phyloP scores from a whole-genome alignment of 2,329 filamentous ascomycete species.

The Orbilia blumenaviensis region DNA sequence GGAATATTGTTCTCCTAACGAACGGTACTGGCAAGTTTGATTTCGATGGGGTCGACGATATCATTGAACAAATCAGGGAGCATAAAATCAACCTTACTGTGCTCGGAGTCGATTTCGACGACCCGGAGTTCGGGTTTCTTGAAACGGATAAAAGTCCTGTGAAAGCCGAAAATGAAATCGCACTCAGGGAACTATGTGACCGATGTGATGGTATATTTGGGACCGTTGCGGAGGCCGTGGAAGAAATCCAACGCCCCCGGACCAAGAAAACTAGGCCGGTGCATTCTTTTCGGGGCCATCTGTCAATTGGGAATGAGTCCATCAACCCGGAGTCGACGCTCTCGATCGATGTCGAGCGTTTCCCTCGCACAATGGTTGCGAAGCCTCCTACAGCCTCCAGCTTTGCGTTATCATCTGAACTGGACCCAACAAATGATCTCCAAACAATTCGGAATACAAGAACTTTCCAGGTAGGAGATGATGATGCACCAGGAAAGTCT shows the following conservation, averaged over 20 bases:
- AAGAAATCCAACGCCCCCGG: conserved; percentile 78
- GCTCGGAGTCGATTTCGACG: conserved; percentile 92
- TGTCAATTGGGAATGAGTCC: conserved; percentile 81
- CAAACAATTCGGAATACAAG: conserved; percentile 78
- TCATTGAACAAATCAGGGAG: conserved; percentile 77
- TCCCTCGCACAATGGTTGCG: conserved; percentile 83
- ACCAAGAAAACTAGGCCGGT: conserved; percentile 80
- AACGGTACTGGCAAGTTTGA: conserved; percentile 80
- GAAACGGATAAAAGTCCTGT: conserved; percentile 80
- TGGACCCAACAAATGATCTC: conserved; percentile 62
- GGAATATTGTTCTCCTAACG: conserved; percentile 84
- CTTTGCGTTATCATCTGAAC: conserved; percentile 70
- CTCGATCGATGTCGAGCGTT: conserved; percentile 86
- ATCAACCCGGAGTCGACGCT: conserved; percentile 75
- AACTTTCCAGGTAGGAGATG: conserved; percentile 81
- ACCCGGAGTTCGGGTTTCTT: conserved; percentile 86
- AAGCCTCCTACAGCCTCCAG: conserved; percentile 78
- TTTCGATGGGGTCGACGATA: conserved; percentile 73
- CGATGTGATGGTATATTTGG: conserved; percentile 77
- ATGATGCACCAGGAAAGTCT: conserved; percentile 78
- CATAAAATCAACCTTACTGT: conserved; percentile 80
- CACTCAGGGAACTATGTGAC: conserved; percentile 72
- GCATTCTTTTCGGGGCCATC: conserved; percentile 78
- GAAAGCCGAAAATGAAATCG: conserved; percentile 80
- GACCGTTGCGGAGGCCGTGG: conserved; percentile 85